These are phyloP conservation scores for Roridomyces roridus DNA, from an alignment of 768 basidiomycete species.

Conservation along the genomic window DNA sequence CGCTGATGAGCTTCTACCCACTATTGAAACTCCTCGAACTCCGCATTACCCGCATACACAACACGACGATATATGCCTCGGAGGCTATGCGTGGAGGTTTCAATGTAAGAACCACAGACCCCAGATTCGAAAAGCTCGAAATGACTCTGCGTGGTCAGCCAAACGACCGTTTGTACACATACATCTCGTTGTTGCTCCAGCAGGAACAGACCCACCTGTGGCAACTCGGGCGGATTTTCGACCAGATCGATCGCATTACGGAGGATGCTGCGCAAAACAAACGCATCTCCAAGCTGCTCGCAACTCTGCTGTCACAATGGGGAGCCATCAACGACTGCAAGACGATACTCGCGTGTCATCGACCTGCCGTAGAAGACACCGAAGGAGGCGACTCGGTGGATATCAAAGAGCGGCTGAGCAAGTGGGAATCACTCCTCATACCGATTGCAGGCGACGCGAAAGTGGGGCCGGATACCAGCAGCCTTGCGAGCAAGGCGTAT, in stretches of 20 bases:
- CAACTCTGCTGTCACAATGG: constrained; percentile 10
- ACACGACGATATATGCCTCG: neutral
- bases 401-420: neutral
- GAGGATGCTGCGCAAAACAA: neutral
- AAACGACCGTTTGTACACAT: neutral
- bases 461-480: neutral
- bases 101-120: neutral
- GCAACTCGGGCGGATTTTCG: constrained; percentile 8
- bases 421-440: neutral
- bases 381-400: neutral
- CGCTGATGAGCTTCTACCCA: neutral
- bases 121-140: neutral
- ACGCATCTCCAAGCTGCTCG: constrained; percentile 12
- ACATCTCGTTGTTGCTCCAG: constrained; percentile 4
- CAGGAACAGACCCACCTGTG: constrained; percentile 2
- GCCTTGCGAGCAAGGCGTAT: neutral
- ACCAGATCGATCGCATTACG: constrained; percentile 14
- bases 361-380: neutral
- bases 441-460: neutral
- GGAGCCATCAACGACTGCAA: constrained; percentile 9
- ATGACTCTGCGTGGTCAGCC: neutral
- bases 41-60: neutral
- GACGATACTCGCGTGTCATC: constrained; percentile 7
- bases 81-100: neutral
- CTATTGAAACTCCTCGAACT: neutral